Evolutionary conservation across 331 rosid species (phyloP), one percentile per base, ranked within the genome.

Genomic region (Stylosanthes scabra): DNA sequence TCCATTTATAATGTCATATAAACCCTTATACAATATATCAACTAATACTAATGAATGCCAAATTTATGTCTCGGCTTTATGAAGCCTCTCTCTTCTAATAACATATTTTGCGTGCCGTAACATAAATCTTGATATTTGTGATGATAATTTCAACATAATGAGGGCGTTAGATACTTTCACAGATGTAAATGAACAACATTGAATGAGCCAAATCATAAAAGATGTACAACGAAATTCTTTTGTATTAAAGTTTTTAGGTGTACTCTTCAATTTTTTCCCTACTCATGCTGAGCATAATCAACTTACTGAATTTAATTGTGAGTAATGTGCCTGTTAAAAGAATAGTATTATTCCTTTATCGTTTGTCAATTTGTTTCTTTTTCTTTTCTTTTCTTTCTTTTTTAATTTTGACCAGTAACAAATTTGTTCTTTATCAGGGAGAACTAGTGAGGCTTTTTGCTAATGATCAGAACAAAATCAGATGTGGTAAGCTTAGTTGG

Each of bases 391-490:
- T 37, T 31, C 37, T 31, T 31, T 31, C 37, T 31, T 31, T 51
- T 31, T 31, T 31, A 3, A 31, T 31, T 3, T 5, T 31, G 37
- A 31, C 37, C 37, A 31, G 37, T 5, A 31, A 31, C 13, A 50
- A 60, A 55, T 44, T 56, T 58, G 76, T 78, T 75, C 59, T 60
- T 88, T 78, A 51, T 55, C 95, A 94, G 99, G 99, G 99, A 71
- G 96, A 94, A 41, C 79, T 94, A n/a, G 99, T 94, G 79, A 88
- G 78, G 85, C 96, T 63, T 72, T 94, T 91, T 37, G 99, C 99
- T 9, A 94, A 94, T 81, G 96, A 88, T 78, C 96, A 94, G 81
- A 80, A 80, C 88, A 94, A 94, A 90, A 94, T 94, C 83, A 89
- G 44, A 77, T 94, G 97, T 16, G 99, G 99, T 94, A 87, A 75